Evolutionary conservation across 2,329 filamentous ascomycete genomes (phyloP).

Genomic region (Fusarium agapanthi): DNA sequence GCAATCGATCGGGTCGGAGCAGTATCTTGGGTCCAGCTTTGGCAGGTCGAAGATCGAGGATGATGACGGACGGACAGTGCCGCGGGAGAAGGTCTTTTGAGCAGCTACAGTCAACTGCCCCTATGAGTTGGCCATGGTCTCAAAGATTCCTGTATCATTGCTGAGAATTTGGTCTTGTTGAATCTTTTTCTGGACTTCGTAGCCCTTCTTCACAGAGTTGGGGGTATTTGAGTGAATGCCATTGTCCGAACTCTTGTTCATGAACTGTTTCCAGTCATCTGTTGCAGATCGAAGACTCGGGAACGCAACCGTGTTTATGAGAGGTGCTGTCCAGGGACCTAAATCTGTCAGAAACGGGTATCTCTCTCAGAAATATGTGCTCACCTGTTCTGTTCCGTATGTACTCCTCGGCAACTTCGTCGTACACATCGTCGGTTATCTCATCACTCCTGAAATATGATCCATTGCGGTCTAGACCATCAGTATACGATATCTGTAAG

Average conservation of each 20-base stretch:
- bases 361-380: background rate
- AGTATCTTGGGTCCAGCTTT: conserved; percentile 15
- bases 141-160: conserved; percentile 15
- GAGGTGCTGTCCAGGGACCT: conserved; percentile 23
- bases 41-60: conserved; percentile 6
- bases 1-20: conserved; percentile 21
- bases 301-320: conserved; percentile 19
- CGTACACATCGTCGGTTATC: conserved; percentile 9
- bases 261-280: background rate
- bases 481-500: background rate
- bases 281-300: conserved; percentile 1
- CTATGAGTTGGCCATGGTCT: conserved; percentile 16
- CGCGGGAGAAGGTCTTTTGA: conserved; percentile 23
- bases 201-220: conserved; percentile 2
- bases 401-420: conserved; percentile 6
- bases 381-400: conserved; percentile 10
- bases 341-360: background rate
- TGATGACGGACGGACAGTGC: background rate
- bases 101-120: conserved; percentile 17
- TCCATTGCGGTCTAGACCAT: conserved; percentile 1
- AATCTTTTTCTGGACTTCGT: conserved; percentile 5
- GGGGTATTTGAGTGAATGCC: background rate
- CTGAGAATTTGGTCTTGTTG: conserved; percentile 1
- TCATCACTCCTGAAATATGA: conserved; percentile 11
- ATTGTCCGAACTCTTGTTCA: background rate